These are phyloP conservation scores for Pelargonium fulgidum DNA, from an alignment of 441 rosid species.

Conservation along the genomic window DNA sequence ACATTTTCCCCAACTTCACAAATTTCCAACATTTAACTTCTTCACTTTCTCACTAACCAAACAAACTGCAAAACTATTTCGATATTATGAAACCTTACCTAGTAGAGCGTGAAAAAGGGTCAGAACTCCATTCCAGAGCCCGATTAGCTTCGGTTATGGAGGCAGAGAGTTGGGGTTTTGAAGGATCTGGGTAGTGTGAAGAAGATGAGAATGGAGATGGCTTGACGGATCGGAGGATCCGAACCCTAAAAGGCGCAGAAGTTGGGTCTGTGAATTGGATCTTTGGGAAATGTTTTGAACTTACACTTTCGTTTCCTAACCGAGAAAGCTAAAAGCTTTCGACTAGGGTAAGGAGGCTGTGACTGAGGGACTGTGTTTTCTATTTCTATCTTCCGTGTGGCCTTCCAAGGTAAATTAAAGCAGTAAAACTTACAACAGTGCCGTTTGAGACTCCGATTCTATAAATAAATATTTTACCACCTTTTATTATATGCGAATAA, in stretches of 20 bases:
- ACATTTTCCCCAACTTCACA: constrained; percentile 1
- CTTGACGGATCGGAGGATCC: constrained; percentile 31
- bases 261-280: constrained; percentile 1
- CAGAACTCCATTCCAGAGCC: neutral
- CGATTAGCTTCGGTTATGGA: constrained; percentile 3
- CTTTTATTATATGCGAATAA: too few relatives aligned
- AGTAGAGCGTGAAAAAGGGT: constrained; percentile 3
- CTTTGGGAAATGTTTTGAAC: neutral
- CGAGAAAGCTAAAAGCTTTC: too few relatives aligned
- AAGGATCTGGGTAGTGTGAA: constrained; percentile 19
- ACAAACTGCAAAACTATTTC: neutral
- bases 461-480: too few relatives aligned
- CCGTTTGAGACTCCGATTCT: too few relatives aligned
- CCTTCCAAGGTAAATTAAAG: too few relatives aligned
- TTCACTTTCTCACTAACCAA: constrained; percentile 5
- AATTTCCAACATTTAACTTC: neutral
- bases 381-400: too few relatives aligned
- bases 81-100: neutral
- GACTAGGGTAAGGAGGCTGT: too few relatives aligned
- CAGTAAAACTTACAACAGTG: too few relatives aligned
- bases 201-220: constrained; percentile 1
- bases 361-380: too few relatives aligned
- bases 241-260: constrained; percentile 17
- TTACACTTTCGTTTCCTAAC: neutral
- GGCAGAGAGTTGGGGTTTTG: neutral